phyloP scores from a whole-genome alignment of 1,284 basidiomycete genomes.

The Cutaneotrichosporon sp. region DNA sequence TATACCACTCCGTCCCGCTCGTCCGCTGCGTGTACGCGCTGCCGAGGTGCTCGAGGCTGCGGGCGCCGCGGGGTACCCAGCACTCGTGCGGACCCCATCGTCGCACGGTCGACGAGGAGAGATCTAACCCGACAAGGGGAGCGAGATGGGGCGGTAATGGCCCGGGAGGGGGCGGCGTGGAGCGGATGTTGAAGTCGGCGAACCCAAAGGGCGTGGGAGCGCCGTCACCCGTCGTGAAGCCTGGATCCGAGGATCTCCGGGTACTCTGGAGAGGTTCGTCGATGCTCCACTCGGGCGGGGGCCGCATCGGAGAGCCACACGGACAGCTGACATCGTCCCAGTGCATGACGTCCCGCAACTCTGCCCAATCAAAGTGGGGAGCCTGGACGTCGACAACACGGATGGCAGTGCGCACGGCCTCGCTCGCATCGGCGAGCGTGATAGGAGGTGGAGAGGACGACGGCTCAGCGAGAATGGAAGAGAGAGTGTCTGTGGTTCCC shows the following conservation, averaged over 20 bases:
- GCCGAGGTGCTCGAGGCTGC: not conserved
- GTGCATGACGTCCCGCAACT: not conserved
- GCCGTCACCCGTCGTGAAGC: too few relatives aligned
- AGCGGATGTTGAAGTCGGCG: too few relatives aligned
- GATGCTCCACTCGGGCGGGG: not conserved
- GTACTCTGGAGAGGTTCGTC: too few relatives aligned
- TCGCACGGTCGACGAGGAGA: not conserved
- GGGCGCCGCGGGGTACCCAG: not conserved
- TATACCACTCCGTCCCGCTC: not conserved
- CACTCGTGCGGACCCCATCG: not conserved
- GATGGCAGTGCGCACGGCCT: not conserved
- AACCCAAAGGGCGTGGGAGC: too few relatives aligned
- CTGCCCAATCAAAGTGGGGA: not conserved
- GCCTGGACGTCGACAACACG: not conserved
- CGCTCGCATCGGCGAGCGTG: too few relatives aligned
- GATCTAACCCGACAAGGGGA: not conserved
- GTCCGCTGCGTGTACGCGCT: not conserved
- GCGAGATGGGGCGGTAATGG: not conserved
- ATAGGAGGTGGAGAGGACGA: too few relatives aligned
- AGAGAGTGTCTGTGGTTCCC: too few relatives aligned
- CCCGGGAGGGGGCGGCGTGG: not conserved
- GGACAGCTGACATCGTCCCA: not conserved
- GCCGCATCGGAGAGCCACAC: not conserved
- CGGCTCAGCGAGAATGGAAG: too few relatives aligned
- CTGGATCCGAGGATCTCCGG: too few relatives aligned